Conservation (phyloP, 768 basidiomycete species). For the Russula virescens region DNA sequence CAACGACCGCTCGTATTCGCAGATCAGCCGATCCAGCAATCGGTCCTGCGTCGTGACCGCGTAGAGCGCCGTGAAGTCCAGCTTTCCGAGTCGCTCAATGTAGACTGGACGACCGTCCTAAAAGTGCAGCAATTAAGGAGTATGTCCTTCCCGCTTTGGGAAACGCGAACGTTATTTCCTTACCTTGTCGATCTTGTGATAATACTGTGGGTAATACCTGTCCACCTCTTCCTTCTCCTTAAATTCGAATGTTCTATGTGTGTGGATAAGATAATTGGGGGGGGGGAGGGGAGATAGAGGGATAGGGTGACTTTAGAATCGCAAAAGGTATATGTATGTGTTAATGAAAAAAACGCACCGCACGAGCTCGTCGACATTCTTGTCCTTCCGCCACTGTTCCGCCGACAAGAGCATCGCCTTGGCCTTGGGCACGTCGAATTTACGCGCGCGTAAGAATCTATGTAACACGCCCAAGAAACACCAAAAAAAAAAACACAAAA, state of each 20-base stretch:
- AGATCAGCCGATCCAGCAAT: slow-evolving; percentile 81
- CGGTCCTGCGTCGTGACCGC: slow-evolving; percentile 78
- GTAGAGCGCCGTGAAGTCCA: slow-evolving; percentile 84
- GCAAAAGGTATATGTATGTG: too few species aligned
- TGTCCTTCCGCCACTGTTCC: slow-evolving; percentile 89
- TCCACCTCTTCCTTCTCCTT: slow-evolving; percentile 76
- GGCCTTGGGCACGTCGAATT: slow-evolving; percentile 78
- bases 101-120: slow-evolving; percentile 95
- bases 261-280: too few species aligned
- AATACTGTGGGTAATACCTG: slow-evolving; percentile 93
- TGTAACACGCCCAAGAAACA: background rate
- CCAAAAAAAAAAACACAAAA: background rate
- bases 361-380: slow-evolving; percentile 70
- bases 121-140: background rate
- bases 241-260: slow-evolving; percentile 73
- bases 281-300: too few species aligned
- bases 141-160: too few species aligned
- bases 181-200: slow-evolving; percentile 94
- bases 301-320: too few species aligned
- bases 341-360: slow-evolving; percentile 38
- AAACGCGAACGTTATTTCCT: background rate
- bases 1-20: slow-evolving; percentile 90
- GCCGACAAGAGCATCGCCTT: slow-evolving; percentile 78
- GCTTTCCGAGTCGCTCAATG: slow-evolving; percentile 85
- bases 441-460: slow-evolving; percentile 89